Evolutionary conservation across 306 rosid species (phyloP).

Genomic region (Hippophae gyantsensis): DNA sequence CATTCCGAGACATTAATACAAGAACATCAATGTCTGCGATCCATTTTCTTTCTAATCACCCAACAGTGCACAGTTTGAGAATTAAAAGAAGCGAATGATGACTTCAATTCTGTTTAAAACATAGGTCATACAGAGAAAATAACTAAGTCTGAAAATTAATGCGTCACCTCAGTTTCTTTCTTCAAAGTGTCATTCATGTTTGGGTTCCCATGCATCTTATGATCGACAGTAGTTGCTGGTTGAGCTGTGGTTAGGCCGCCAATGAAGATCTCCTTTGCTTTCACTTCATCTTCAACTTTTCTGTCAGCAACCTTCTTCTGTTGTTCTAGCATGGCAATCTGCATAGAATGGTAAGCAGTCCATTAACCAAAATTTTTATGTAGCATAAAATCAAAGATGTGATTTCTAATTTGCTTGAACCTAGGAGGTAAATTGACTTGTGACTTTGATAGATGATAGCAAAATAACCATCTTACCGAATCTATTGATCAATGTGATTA

Average conservation of each 20-base stretch:
- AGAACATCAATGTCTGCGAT: no score
- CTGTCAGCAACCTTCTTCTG: slow-evolving; percentile 41
- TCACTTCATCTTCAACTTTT: slow-evolving; percentile 31
- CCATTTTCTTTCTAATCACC: no score
- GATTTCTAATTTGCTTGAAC: no score
- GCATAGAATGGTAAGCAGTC: slow-evolving; percentile 19
- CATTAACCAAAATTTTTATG: slow-evolving; percentile 3
- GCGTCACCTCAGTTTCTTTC: slow-evolving; percentile 43
- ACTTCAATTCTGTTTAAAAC: background rate
- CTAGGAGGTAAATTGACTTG: background rate
- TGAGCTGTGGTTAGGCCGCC: slow-evolving; percentile 17
- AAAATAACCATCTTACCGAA: no score
- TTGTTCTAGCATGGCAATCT: slow-evolving; percentile 79
- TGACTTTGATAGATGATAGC: no score
- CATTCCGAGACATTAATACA: no score
- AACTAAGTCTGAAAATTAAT: background rate
- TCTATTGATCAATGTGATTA: no score
- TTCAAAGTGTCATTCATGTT: slow-evolving; percentile 35
- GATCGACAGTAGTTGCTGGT: slow-evolving; percentile 17
- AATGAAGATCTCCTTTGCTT: slow-evolving; percentile 11
- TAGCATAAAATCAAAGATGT: background rate
- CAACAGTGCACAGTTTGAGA: no score
- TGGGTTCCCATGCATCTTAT: slow-evolving; percentile 25
- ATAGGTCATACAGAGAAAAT: background rate
- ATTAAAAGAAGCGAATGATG: background rate